Percentiles rank a stretch among this genome's conserved stretches.
These are phyloP conservation scores for Apiosordaria backusii DNA, from an alignment of 495 filamentous ascomycete genomes.

Conservation along the genomic window DNA sequence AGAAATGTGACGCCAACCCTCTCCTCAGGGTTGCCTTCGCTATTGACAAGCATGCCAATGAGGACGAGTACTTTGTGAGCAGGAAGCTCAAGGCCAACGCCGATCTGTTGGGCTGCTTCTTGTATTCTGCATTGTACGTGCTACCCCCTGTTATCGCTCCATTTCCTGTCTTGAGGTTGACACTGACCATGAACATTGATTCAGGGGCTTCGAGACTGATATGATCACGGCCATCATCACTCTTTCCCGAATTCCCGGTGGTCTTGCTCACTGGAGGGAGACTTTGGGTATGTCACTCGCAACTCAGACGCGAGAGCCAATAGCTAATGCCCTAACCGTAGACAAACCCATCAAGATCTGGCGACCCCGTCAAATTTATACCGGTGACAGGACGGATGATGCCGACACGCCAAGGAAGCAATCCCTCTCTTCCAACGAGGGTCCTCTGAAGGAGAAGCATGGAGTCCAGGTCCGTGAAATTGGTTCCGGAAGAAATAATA, in stretches of 20 bases:
- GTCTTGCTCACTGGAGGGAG: conserved; percentile 5
- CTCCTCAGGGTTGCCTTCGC: conserved; percentile 47
- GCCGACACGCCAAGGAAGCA: neutral
- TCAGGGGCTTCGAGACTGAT: conserved; percentile 7
- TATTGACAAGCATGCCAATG: conserved; percentile 45
- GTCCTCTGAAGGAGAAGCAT: neutral
- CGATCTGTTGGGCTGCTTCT: conserved; percentile 54
- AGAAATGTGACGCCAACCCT: conserved; percentile 36
- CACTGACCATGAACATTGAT: neutral
- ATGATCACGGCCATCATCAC: conserved; percentile 9
- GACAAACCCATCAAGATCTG: conserved; percentile 10
- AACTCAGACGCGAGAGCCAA: too few species aligned
- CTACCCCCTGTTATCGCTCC: too few species aligned
- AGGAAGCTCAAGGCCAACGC: conserved; percentile 52
- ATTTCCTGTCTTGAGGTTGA: neutral
- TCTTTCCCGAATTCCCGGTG: conserved; percentile 1
- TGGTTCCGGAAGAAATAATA: neutral
- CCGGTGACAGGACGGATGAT: neutral
- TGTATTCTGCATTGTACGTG: conserved; percentile 51
- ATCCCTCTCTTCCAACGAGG: neutral
- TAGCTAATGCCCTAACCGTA: neutral
- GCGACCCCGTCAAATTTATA: conserved; percentile 4
- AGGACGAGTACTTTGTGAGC: conserved; percentile 50
- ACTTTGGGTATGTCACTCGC: conserved; percentile 1
- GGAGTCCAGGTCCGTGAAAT: neutral